These are phyloP conservation scores for Angomonas deanei DNA, from an alignment of 208 protist genomes.

Conservation along the genomic window DNA sequence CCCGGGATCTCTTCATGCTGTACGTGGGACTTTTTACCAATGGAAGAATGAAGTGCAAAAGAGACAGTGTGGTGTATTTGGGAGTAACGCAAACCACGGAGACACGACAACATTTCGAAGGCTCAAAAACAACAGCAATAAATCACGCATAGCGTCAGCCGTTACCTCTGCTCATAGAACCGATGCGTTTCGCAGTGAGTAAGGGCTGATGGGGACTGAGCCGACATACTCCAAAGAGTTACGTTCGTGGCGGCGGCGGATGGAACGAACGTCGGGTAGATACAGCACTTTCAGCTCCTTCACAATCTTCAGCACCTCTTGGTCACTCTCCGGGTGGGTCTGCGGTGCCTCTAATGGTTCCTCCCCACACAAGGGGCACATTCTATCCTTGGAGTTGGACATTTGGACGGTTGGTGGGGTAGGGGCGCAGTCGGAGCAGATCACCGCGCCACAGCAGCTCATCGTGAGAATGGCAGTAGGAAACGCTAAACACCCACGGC, in stretches of 20 bases:
- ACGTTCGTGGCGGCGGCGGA: background rate
- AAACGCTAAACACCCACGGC: conserved; percentile 43
- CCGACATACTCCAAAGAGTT: conserved; percentile 10
- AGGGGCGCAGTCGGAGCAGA: conserved; percentile 58
- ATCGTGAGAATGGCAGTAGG: conserved; percentile 63
- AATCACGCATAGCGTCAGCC: too few species aligned
- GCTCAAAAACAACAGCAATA: background rate
- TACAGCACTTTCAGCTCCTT: conserved; percentile 76
- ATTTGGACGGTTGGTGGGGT: conserved; percentile 34
- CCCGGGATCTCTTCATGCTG: background rate
- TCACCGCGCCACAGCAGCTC: conserved; percentile 69
- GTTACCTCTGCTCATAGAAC: conserved; percentile 19
- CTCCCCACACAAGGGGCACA: conserved; percentile 61
- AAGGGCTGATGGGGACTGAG: conserved; percentile 9
- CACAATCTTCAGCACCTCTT: conserved; percentile 44
- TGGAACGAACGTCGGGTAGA: conserved; percentile 35
- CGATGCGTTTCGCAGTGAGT: conserved; percentile 15
- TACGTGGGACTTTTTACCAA: too few species aligned
- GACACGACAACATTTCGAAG: too few species aligned
- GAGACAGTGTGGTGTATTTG: background rate
- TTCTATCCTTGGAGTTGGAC: conserved; percentile 21
- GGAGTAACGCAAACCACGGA: background rate
- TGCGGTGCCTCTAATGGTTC: conserved; percentile 49
- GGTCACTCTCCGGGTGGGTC: conserved; percentile 41
- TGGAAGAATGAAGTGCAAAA: background rate